Conservation (phyloP, 2,329 filamentous ascomycete species). For the Fusarium redolens region DNA sequence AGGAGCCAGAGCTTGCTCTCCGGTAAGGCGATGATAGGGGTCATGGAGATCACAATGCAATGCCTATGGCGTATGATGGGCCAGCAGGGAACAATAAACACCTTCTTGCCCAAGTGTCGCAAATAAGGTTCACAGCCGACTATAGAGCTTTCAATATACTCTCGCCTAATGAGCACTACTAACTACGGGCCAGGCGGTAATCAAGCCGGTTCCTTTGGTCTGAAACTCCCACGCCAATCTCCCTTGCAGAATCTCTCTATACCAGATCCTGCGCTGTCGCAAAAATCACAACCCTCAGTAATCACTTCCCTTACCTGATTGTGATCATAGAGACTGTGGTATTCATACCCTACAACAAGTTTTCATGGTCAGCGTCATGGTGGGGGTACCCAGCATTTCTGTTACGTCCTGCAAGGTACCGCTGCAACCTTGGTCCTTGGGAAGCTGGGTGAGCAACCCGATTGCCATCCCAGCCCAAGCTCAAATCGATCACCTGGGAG, state of each 20-base stretch:
- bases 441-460: neutral
- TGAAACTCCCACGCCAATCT: constrained; percentile 5
- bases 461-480: constrained; percentile 3
- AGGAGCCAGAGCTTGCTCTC: neutral
- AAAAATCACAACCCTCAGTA: neutral
- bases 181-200: constrained; percentile 6
- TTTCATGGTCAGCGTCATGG: neutral
- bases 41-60: constrained; percentile 10
- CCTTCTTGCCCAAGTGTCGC: neutral
- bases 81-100: neutral
- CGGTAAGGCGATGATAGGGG: constrained; percentile 9
- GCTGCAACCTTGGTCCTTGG: constrained; percentile 18
- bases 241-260: constrained; percentile 29
- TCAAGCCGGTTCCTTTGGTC: constrained; percentile 6
- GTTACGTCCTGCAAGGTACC: constrained; percentile 33
- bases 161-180: constrained; percentile 19
- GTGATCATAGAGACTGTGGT: neutral
- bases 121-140: neutral
- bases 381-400: constrained; percentile 16
- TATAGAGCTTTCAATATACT: neutral
- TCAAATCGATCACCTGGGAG: constrained; percentile 3
- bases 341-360: constrained; percentile 12
- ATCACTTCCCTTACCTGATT: constrained; percentile 23
- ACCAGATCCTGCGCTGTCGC: constrained; percentile 16
- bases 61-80: neutral